Conservation (phyloP, 805 yeast genomes). For the Wickerhamomyces canadensis region DNA sequence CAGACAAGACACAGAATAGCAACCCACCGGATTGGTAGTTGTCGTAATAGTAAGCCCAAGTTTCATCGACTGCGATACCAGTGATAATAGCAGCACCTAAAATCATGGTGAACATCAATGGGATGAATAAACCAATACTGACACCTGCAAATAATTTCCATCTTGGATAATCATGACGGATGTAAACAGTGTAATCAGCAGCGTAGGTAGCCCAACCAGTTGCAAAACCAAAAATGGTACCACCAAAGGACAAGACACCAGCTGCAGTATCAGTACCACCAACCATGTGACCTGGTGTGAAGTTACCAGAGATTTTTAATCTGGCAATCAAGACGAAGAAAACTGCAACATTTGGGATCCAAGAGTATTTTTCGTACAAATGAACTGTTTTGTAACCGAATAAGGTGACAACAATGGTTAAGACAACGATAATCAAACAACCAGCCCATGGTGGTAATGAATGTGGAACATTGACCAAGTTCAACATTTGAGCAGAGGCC, state of each 20-base stretch:
- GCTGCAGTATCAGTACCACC: conserved; percentile 72
- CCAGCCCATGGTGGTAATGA: conserved; percentile 88
- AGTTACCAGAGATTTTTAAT: conserved; percentile 60
- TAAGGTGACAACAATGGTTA: conserved; percentile 68
- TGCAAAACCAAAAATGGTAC: conserved; percentile 80
- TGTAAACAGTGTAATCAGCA: conserved; percentile 87
- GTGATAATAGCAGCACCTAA: conserved; percentile 85
- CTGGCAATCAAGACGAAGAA: conserved; percentile 78
- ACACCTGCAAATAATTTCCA: conserved; percentile 59
- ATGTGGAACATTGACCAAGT: conserved; percentile 58
- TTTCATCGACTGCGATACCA: conserved; percentile 44
- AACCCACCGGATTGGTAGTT: conserved; percentile 72
- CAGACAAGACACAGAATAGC: conserved; percentile 70
- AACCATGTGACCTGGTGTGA: conserved; percentile 44
- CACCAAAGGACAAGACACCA: conserved; percentile 72
- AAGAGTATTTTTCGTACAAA: conserved; percentile 74
- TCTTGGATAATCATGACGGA: conserved; percentile 59
- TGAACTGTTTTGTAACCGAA: conserved; percentile 86
- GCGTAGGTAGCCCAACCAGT: conserved; percentile 95
- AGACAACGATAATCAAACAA: conserved; percentile 61
- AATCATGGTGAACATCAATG: conserved; percentile 66
- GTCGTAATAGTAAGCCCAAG: conserved; percentile 46
- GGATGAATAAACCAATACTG: conserved; percentile 56
- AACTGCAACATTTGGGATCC: conserved; percentile 76
- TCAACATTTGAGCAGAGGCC: conserved; percentile 79